Conservation (phyloP, 177 flowering plant genomes). For the Vitis hybrid region DNA sequence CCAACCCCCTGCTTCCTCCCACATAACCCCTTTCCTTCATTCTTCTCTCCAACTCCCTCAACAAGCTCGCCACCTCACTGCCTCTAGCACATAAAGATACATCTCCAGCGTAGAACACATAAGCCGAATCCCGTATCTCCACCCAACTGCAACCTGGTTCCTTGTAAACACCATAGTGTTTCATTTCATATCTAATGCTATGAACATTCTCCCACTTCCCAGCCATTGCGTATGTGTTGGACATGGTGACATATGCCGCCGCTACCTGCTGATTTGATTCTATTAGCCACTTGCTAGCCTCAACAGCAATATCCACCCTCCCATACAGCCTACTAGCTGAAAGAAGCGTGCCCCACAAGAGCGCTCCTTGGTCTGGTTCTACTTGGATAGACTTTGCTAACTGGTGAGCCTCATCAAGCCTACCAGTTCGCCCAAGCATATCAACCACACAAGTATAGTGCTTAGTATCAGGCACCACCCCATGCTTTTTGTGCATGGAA, state of each 20-base stretch:
- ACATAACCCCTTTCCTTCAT: slow-evolving; percentile 58
- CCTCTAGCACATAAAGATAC: slow-evolving; percentile 29
- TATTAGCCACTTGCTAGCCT: slow-evolving; percentile 53
- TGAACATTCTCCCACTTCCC: slow-evolving; percentile 58
- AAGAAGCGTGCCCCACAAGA: slow-evolving; percentile 64
- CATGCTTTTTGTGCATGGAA: slow-evolving; percentile 45
- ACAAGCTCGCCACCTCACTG: slow-evolving; percentile 31
- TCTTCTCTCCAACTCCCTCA: slow-evolving; percentile 46
- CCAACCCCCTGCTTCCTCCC: slow-evolving; percentile 37
- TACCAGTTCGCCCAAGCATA: slow-evolving; percentile 65
- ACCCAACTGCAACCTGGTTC: slow-evolving; percentile 83
- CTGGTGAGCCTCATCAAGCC: slow-evolving; percentile 57
- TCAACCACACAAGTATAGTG: slow-evolving; percentile 68
- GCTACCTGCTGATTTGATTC: slow-evolving; percentile 49
- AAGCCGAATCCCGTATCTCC: slow-evolving; percentile 44
- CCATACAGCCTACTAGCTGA: slow-evolving; percentile 61
- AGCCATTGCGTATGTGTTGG: slow-evolving; percentile 52
- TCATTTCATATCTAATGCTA: slow-evolving; percentile 48
- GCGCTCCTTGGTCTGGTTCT: slow-evolving; percentile 33
- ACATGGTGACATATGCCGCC: slow-evolving; percentile 56
- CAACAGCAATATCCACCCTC: slow-evolving; percentile 56
- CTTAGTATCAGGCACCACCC: slow-evolving; percentile 43
- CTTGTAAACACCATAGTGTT: slow-evolving; percentile 43
- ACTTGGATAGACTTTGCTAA: slow-evolving; percentile 41
- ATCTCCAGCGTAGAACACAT: slow-evolving; percentile 58